Evolutionary conservation across 2,329 filamentous ascomycete species (phyloP).

Genomic region (Aotearoamyces nothofagi): DNA sequence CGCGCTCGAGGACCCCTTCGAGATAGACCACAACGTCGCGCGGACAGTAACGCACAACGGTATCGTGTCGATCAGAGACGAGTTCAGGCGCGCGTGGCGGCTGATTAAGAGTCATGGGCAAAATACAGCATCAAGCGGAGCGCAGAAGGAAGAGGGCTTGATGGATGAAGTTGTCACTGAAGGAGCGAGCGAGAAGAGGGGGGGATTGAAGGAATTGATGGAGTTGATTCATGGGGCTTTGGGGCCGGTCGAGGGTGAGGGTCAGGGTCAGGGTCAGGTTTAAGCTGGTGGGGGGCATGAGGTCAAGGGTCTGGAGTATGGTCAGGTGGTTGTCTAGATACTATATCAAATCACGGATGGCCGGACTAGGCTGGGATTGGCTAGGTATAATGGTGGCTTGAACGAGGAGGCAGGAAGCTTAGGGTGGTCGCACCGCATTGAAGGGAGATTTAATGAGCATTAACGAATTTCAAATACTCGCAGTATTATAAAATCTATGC

Average conservation of each 20-base stretch:
- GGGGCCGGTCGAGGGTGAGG: no score
- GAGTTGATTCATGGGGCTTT: conserved; percentile 13
- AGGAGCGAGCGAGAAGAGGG: conserved; percentile 1
- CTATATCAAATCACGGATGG: no score
- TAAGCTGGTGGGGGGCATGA: not conserved
- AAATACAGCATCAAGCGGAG: conserved; percentile 3
- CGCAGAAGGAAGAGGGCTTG: conserved; percentile 4
- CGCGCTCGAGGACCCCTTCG: conserved; percentile 85
- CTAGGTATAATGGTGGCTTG: no score
- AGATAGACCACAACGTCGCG: conserved; percentile 76
- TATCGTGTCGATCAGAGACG: conserved; percentile 67
- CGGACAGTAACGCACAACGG: conserved; percentile 73
- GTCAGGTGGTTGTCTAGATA: no score
- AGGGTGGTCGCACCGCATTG: no score
- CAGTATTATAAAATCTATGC: no score
- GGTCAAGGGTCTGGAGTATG: no score
- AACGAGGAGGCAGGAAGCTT: no score
- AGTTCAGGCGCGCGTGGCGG: conserved; percentile 67
- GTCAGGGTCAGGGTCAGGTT: not conserved
- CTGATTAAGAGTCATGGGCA: conserved; percentile 44
- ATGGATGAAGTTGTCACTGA: conserved; percentile 6
- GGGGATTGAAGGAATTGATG: conserved; percentile 9
- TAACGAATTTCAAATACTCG: no score
- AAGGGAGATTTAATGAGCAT: no score
- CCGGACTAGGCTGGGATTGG: no score